Percentiles rank a stretch among this genome's conserved stretches.
Evolutionary conservation across 495 filamentous ascomycete genomes (phyloP).

Genomic region (Aspergillus sclerotiicarbonarius): DNA sequence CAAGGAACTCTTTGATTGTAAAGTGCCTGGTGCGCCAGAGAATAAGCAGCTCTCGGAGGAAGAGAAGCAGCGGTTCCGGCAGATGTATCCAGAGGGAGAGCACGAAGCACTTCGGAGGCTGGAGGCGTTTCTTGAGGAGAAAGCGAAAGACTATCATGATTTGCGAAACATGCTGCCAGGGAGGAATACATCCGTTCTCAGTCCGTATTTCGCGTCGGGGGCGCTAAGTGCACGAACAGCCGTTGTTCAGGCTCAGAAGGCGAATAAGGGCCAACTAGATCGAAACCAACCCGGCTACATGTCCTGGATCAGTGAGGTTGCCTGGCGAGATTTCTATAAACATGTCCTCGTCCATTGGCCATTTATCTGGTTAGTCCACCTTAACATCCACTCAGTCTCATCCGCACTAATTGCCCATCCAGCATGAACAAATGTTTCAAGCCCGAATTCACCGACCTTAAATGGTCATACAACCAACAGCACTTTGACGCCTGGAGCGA

Average conservation of each 20-base stretch:
- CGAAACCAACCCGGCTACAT: slow-evolving; percentile 65
- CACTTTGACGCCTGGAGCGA: slow-evolving; percentile 72
- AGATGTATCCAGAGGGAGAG: slow-evolving; percentile 78
- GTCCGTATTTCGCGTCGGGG: slow-evolving; percentile 74
- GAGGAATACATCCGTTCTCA: slow-evolving; percentile 68
- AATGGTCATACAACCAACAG: slow-evolving; percentile 71
- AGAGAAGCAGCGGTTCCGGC: slow-evolving; percentile 54
- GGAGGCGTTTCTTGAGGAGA: slow-evolving; percentile 67
- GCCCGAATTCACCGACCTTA: slow-evolving; percentile 75
- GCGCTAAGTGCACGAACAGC: slow-evolving; percentile 77
- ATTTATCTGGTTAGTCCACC: slow-evolving; percentile 66
- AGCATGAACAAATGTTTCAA: slow-evolving; percentile 97
- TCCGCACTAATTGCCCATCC: neutral
- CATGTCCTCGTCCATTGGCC: slow-evolving; percentile 87
- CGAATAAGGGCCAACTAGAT: slow-evolving; percentile 70
- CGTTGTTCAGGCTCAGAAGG: slow-evolving; percentile 60
- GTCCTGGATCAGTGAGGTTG: slow-evolving; percentile 83
- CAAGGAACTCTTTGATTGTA: slow-evolving; percentile 57
- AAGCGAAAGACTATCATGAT: slow-evolving; percentile 58
- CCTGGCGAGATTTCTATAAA: slow-evolving; percentile 92
- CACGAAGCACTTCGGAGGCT: slow-evolving; percentile 67
- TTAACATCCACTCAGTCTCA: neutral
- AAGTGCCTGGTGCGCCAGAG: slow-evolving; percentile 62
- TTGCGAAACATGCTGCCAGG: slow-evolving; percentile 59
- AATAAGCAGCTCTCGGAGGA: slow-evolving; percentile 61